These are phyloP conservation scores for Botryotinia globosa DNA, from an alignment of 2,329 filamentous ascomycete species.

Conservation along the genomic window DNA sequence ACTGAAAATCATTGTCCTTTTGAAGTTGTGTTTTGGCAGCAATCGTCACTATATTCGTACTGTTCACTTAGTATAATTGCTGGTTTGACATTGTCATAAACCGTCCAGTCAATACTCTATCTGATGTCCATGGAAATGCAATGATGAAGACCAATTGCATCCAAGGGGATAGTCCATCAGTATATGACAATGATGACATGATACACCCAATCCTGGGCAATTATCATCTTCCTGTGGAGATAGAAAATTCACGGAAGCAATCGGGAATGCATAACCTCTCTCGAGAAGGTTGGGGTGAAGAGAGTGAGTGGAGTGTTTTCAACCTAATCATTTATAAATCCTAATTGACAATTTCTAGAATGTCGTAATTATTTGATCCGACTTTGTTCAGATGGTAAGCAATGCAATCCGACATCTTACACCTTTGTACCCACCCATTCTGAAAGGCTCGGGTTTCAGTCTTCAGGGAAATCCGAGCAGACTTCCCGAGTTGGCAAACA, in stretches of 20 bases:
- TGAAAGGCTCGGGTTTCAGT: neutral
- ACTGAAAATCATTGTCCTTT: neutral
- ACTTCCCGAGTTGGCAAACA: neutral
- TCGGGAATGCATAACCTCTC: slow-evolving; percentile 24
- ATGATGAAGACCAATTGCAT: neutral
- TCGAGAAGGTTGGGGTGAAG: slow-evolving; percentile 27
- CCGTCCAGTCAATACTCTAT: too few species aligned
- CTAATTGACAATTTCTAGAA: slow-evolving; percentile 36
- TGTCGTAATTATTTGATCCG: slow-evolving; percentile 47
- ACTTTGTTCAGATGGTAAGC: slow-evolving; percentile 38
- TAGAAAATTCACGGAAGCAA: slow-evolving; percentile 17
- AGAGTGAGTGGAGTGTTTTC: slow-evolving; percentile 20
- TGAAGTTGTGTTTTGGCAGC: neutral
- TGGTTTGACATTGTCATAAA: neutral
- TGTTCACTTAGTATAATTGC: neutral
- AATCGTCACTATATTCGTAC: neutral
- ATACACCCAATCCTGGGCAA: slow-evolving; percentile 18
- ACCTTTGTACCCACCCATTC: too few species aligned
- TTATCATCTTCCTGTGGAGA: slow-evolving; percentile 20
- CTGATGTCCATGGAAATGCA: neutral
- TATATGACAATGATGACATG: neutral
- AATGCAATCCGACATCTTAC: neutral
- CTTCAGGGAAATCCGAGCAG: neutral
- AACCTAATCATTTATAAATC: neutral
- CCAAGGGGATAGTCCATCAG: neutral